phyloP scores from a whole-genome alignment of 2,329 filamentous ascomycete species.

The Aureobasidium sp. region DNA sequence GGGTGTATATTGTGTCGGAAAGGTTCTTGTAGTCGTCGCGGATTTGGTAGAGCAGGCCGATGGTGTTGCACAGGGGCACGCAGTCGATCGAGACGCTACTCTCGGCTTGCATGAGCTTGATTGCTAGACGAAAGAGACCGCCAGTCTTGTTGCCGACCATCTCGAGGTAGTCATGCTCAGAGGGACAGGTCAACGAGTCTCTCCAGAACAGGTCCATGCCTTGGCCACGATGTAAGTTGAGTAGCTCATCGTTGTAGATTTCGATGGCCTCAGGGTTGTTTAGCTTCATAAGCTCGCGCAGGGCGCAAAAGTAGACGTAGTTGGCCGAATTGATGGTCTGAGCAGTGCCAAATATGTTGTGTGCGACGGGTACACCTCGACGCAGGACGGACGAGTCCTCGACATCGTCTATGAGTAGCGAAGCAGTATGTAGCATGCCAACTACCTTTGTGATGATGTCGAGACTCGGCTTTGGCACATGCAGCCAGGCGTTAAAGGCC shows the following conservation, averaged over 20 bases:
- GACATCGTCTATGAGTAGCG: conserved; percentile 79
- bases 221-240: conserved; percentile 80
- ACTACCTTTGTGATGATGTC: conserved; percentile 72
- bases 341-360: conserved; percentile 75
- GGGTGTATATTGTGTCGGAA: conserved; percentile 54
- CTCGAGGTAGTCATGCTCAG: conserved; percentile 84
- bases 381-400: conserved; percentile 73
- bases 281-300: conserved; percentile 67
- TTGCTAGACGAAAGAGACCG: conserved; percentile 74
- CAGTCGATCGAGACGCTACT: conserved; percentile 54
- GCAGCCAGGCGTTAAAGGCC: conserved; percentile 74
- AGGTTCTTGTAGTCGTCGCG: conserved; percentile 93
- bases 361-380: conserved; percentile 72
- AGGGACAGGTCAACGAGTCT: conserved; percentile 74
- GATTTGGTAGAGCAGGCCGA: conserved; percentile 85
- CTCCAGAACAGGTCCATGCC: conserved; percentile 91
- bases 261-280: conserved; percentile 59
- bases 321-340: conserved; percentile 90
- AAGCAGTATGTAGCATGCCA: conserved; percentile 80
- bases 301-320: conserved; percentile 77
- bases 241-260: conserved; percentile 74
- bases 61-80: conserved; percentile 74
- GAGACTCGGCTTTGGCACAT: conserved; percentile 63
- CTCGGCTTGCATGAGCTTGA: conserved; percentile 84
- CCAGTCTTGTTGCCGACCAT: conserved; percentile 92